Conservation (phyloP, 2,329 filamentous ascomycete species). For the Ceratocystis papillata region DNA sequence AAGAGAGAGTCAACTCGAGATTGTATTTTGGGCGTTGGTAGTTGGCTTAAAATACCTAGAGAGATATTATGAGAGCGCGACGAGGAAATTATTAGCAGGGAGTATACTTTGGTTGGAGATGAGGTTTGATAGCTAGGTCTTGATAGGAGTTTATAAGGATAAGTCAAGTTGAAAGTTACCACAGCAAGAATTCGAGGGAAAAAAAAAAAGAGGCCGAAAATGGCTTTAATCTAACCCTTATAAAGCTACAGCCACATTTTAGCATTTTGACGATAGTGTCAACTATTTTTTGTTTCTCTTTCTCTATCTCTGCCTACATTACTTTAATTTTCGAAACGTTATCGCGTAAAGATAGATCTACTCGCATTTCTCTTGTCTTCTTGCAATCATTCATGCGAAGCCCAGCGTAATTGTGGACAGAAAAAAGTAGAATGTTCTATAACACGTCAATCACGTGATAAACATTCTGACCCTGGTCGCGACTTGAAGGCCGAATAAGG, state of each 20-base stretch:
- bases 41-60: neutral
- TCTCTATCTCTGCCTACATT: no score
- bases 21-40: neutral
- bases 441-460: neutral
- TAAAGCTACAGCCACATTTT: no score
- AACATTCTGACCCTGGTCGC: neutral
- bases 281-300: no score
- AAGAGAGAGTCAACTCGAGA: neutral
- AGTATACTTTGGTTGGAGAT: neutral
- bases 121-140: neutral
- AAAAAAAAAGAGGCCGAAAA: neutral
- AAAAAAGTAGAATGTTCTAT: no score
- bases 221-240: no score
- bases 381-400: no score
- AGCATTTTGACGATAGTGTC: no score
- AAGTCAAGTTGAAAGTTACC: slow-evolving; percentile 2
- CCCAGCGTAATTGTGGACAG: no score
- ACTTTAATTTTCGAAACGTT: no score
- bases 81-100: neutral
- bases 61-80: slow-evolving; percentile 1
- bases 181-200: slow-evolving; percentile 1
- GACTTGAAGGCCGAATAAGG: neutral
- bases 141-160: slow-evolving; percentile 8
- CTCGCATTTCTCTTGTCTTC: no score
- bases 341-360: no score